Base-by-base conservation (phyloP, 352 stramenopile species). In the Nothophytophthora sp. region DNA sequence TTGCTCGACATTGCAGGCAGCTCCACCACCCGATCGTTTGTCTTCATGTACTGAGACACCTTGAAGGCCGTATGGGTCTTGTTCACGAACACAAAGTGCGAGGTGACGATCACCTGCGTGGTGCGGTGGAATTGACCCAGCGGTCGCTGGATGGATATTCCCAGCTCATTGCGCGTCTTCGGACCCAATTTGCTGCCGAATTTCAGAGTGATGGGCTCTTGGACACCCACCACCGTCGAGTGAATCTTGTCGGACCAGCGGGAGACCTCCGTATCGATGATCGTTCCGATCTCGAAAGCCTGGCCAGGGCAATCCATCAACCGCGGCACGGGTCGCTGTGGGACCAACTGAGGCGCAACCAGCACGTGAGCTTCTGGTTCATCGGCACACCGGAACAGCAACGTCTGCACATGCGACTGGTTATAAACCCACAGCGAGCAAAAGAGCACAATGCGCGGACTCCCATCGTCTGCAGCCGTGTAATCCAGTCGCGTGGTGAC, bases 361-460 rank as follows among this genome's bases (percentile, higher is more conserved):
- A 93, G 55, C n/a, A 64, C 60, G 3, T 63, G 42, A 2, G 64
- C 50, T 43, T 73, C 70, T 5, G 62, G 41, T 2, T 79, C 76
- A 30, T 96, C 84, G 2, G 83, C 65, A 50, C 72, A 88, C 9
- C 86, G 82, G 23, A 94, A 85, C 15, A 93, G 50, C 23, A 96
- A 49, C 25, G 70, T 89, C 22, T 88, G 72, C 8, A 96, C 71
- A 22, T 96, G 86, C 18, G 81, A 94, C 49, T 96, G 84, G 44
- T 96, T 96, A 57, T 95, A 96, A n/a, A 96, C 76, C 86, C 86
- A 96, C 11, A 95, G 52, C 3, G 78, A 90, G n/a, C 76, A 77
- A 43, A 78, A 96, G 3, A 96, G 45, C 15, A 94, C 86, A 32
- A 94, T 81, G 15, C 86, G 82, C 15, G 86, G 86, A 27, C 79